Evolutionary conservation across 257 asterid genomes (phyloP).

Genomic region (Parsonsia alboflavescens): DNA sequence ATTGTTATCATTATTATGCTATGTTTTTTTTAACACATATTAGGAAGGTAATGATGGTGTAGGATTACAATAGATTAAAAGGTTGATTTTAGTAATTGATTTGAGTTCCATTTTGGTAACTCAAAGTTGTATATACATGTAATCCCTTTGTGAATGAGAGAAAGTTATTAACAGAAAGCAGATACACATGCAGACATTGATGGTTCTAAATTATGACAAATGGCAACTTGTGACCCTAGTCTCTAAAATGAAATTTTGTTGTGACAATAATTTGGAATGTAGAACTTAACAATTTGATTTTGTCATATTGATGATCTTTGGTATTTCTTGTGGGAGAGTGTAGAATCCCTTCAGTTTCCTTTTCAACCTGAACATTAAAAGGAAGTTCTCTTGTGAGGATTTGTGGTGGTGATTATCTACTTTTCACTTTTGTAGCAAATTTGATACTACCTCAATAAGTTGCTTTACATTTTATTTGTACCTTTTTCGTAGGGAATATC

Average conservation of each 20-base stretch:
- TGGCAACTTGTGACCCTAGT: background rate
- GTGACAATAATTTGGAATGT: background rate
- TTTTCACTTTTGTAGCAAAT: background rate
- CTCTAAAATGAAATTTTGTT: background rate
- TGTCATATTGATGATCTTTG: background rate
- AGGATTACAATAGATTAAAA: no score
- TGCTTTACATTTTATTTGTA: conserved; percentile 1
- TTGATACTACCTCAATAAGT: background rate
- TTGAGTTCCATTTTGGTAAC: no score
- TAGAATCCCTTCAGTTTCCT: background rate
- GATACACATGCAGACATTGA: background rate
- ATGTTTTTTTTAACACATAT: no score
- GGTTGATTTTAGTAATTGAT: no score
- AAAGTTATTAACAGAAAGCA: background rate
- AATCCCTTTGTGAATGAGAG: no score
- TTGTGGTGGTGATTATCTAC: background rate
- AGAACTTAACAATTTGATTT: background rate
- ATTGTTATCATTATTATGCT: background rate
- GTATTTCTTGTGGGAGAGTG: background rate
- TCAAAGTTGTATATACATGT: no score
- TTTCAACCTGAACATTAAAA: background rate
- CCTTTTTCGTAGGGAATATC: conserved; percentile 56
- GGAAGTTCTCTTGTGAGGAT: conserved; percentile 5
- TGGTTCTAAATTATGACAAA: background rate
- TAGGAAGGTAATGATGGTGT: no score